Conservation (phyloP, 108 stramenopile genomes). For the Nitzschia palea region DNA sequence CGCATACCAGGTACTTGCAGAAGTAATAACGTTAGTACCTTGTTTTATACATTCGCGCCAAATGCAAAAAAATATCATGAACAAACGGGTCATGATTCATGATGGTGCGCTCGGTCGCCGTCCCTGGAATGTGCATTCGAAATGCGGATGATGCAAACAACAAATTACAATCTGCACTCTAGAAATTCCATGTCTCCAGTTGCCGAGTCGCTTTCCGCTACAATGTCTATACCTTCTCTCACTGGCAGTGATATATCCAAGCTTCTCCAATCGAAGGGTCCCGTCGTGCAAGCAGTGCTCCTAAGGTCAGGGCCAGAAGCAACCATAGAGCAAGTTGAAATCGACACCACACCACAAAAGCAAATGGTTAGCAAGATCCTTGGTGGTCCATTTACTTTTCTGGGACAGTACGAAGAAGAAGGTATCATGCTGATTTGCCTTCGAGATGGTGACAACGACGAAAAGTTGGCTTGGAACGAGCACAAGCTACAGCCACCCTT, state of each 20-base stretch:
- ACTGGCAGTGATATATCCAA: constrained; percentile 58
- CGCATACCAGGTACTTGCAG: too few relatives aligned
- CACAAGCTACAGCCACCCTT: constrained; percentile 85
- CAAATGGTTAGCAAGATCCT: constrained; percentile 57
- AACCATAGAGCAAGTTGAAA: constrained; percentile 27
- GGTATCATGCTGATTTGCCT: constrained; percentile 72
- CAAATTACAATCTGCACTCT: too few relatives aligned
- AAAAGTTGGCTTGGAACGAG: neutral
- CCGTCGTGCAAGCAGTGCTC: constrained; percentile 74
- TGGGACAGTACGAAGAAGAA: constrained; percentile 87
- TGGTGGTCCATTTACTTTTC: constrained; percentile 72
- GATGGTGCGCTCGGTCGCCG: too few relatives aligned
- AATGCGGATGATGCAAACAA: too few relatives aligned
- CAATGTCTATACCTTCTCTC: too few relatives aligned
- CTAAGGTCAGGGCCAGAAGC: constrained; percentile 34
- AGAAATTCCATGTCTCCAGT: too few relatives aligned
- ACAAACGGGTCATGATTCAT: too few relatives aligned
- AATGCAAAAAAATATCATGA: too few relatives aligned
- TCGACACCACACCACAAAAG: constrained; percentile 84
- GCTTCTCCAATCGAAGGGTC: constrained; percentile 62
- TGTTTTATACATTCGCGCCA: too few relatives aligned
- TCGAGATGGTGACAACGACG: neutral
- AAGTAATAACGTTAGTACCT: too few relatives aligned
- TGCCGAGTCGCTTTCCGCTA: too few relatives aligned
- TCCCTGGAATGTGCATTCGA: too few relatives aligned